Evolutionary conservation across 140 eudicot genomes (phyloP).

Genomic region (Ambrosia hybrid): DNA sequence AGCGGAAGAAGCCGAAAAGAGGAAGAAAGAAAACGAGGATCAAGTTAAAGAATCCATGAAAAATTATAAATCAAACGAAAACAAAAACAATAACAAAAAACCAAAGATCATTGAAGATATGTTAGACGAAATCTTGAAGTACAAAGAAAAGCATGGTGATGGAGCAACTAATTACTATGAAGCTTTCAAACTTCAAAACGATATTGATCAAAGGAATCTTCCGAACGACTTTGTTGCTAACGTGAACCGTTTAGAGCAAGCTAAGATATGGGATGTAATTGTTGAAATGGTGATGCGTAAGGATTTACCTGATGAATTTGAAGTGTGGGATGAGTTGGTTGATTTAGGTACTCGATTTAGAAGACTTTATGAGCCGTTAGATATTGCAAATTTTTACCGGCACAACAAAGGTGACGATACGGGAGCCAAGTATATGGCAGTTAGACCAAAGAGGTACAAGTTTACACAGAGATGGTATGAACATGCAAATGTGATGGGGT

Average conservation of each 20-base stretch:
- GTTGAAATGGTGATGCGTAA: slow-evolving; percentile 65
- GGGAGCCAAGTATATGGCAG: slow-evolving; percentile 51
- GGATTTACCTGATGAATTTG: slow-evolving; percentile 87
- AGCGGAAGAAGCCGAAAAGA: slow-evolving; percentile 61
- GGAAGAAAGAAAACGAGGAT: slow-evolving; percentile 41
- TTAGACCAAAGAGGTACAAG: slow-evolving; percentile 65
- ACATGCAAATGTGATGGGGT: slow-evolving; percentile 42
- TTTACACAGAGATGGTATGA: slow-evolving; percentile 71
- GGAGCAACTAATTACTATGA: slow-evolving; percentile 51
- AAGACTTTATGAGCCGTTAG: slow-evolving; percentile 71
- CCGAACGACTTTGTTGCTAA: slow-evolving; percentile 56
- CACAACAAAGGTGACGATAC: slow-evolving; percentile 61
- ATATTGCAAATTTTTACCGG: slow-evolving; percentile 78
- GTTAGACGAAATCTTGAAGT: slow-evolving; percentile 34
- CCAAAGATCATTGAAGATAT: slow-evolving; percentile 31
- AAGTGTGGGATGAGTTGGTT: slow-evolving; percentile 53
- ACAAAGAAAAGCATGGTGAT: slow-evolving; percentile 36
- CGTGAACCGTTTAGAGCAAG: slow-evolving; percentile 57
- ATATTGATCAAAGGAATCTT: not conserved
- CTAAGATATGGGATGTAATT: slow-evolving; percentile 72
- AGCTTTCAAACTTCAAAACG: slow-evolving; percentile 61
- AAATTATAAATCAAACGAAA: not conserved
- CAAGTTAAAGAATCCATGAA: slow-evolving; percentile 35
- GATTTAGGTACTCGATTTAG: slow-evolving; percentile 55
- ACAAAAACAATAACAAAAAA: too few relatives aligned